Evolutionary conservation across 495 filamentous ascomycete genomes (phyloP).

Genomic region (Pyrenula massariospora): DNA sequence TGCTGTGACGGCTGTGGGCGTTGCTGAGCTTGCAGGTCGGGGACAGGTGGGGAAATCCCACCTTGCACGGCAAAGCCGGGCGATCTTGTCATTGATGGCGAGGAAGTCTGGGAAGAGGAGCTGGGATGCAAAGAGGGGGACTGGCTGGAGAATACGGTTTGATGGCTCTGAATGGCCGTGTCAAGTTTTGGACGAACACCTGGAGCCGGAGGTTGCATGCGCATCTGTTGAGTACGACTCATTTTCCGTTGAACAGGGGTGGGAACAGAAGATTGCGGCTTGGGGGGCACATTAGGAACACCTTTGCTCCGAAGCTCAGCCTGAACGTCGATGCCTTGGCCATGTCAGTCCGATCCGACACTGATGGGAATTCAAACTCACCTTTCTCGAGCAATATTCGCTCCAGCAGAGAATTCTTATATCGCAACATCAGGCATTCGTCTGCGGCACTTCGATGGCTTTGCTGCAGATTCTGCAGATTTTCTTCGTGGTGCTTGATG

Average conservation of each 20-base stretch:
- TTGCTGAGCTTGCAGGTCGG: conserved; percentile 43
- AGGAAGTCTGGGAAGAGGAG: conserved; percentile 70
- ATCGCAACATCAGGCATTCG: conserved; percentile 94
- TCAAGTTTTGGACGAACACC: not conserved
- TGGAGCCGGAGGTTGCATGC: not conserved
- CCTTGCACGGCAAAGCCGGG: conserved; percentile 60
- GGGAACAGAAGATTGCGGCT: conserved; percentile 2
- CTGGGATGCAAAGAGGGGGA: conserved; percentile 54
- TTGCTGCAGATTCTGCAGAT: conserved; percentile 79
- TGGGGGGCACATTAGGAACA: conserved; percentile 47
- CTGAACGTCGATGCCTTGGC: conserved; percentile 86
- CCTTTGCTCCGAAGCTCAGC: conserved; percentile 86
- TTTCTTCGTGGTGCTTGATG: conserved; percentile 94
- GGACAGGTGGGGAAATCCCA: conserved; percentile 54
- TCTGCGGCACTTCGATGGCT: conserved; percentile 91
- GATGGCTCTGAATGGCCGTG: conserved; percentile 5
- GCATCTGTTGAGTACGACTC: not conserved
- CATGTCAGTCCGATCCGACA: conserved; percentile 2
- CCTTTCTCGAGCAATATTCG: conserved; percentile 93
- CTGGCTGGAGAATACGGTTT: conserved; percentile 16
- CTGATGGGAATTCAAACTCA: conserved; percentile 16
- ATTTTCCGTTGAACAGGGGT: conserved; percentile 11
- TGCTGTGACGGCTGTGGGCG: conserved; percentile 37
- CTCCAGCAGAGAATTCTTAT: conserved; percentile 95
- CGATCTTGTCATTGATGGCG: conserved; percentile 59